Conservation (phyloP, 2,329 filamentous ascomycete species). For the Aureobasidium sp. region DNA sequence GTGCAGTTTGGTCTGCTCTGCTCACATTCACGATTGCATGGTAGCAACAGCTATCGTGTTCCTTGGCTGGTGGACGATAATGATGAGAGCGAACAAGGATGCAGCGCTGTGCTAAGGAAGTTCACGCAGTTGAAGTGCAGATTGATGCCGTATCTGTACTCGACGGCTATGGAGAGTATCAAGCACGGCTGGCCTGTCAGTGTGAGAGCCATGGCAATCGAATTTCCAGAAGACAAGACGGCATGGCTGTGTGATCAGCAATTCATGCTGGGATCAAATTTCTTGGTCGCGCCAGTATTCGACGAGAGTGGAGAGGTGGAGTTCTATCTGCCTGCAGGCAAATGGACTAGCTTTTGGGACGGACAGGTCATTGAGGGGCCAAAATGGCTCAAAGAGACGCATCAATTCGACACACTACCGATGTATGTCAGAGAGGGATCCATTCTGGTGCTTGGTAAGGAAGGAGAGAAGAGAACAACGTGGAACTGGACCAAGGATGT, state of each 20-base stretch:
- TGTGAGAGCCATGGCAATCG: constrained; percentile 56
- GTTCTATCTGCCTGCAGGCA: constrained; percentile 53
- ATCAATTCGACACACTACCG: constrained; percentile 32
- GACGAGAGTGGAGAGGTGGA: constrained; percentile 54
- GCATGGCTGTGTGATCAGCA: constrained; percentile 60
- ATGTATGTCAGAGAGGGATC: constrained; percentile 33
- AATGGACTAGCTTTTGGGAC: constrained; percentile 43
- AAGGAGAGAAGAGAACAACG: constrained; percentile 25
- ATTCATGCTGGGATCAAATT: constrained; percentile 60
- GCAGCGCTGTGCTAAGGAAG: constrained; percentile 46
- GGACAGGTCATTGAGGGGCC: constrained; percentile 33
- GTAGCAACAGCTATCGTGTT: constrained; percentile 62
- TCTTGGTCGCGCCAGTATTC: constrained; percentile 58
- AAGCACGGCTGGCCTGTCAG: constrained; percentile 50
- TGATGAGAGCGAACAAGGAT: constrained; percentile 38
- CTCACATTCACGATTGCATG: constrained; percentile 61
- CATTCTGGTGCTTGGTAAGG: constrained; percentile 31
- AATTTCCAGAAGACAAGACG: constrained; percentile 63
- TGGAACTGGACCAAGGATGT: constrained; percentile 34
- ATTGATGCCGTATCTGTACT: constrained; percentile 50
- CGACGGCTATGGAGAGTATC: constrained; percentile 42
- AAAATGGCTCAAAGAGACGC: constrained; percentile 35
- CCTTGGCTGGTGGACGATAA: constrained; percentile 64
- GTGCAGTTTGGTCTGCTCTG: constrained; percentile 66
- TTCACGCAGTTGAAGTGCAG: constrained; percentile 46